These are phyloP conservation scores for Phytophthora sansomeana DNA, from an alignment of 352 stramenopile genomes.

Conservation along the genomic window DNA sequence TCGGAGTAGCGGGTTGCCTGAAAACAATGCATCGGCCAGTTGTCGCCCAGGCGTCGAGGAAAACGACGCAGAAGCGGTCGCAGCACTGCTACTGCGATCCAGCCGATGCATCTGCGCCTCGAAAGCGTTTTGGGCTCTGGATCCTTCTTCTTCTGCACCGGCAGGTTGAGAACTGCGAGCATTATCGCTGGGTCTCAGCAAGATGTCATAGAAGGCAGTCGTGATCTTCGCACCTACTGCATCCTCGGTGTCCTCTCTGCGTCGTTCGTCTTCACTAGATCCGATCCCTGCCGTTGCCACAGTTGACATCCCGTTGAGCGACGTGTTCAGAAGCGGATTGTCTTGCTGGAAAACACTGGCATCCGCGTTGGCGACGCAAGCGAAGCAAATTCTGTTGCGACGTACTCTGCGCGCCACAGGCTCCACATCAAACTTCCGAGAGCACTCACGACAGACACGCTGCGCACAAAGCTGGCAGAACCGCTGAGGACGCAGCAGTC, in stretches of 20 bases:
- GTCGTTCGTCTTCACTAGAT: constrained; percentile 4
- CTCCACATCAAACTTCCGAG: constrained; percentile 76
- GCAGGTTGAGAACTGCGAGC: constrained; percentile 12
- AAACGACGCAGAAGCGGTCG: constrained; percentile 29
- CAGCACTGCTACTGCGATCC: constrained; percentile 37
- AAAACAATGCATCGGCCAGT: constrained; percentile 73
- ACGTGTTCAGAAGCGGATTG: constrained; percentile 32
- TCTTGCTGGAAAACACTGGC: constrained; percentile 52
- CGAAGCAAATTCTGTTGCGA: constrained; percentile 68
- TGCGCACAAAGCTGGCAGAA: constrained; percentile 77
- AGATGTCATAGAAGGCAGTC: constrained; percentile 37
- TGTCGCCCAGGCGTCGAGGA: constrained; percentile 53
- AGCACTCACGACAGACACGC: constrained; percentile 69
- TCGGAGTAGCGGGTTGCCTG: constrained; percentile 52
- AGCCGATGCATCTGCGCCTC: constrained; percentile 28
- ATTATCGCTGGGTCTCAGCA: constrained; percentile 19
- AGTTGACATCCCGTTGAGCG: constrained; percentile 26
- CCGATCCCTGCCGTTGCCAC: constrained; percentile 1
- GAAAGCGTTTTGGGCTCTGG: constrained; percentile 5
- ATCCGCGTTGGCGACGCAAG: constrained; percentile 65
- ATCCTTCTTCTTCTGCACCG: constrained; percentile 3
- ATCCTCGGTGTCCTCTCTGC: constrained; percentile 8
- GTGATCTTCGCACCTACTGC: constrained; percentile 23
- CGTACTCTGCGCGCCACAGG: constrained; percentile 50
- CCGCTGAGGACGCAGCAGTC: constrained; percentile 57